A percentile compares a stretch with the other conserved stretches of the same genome.
phyloP scores from a whole-genome alignment of 2,329 filamentous ascomycete species.

The Fusarium scirpi region DNA sequence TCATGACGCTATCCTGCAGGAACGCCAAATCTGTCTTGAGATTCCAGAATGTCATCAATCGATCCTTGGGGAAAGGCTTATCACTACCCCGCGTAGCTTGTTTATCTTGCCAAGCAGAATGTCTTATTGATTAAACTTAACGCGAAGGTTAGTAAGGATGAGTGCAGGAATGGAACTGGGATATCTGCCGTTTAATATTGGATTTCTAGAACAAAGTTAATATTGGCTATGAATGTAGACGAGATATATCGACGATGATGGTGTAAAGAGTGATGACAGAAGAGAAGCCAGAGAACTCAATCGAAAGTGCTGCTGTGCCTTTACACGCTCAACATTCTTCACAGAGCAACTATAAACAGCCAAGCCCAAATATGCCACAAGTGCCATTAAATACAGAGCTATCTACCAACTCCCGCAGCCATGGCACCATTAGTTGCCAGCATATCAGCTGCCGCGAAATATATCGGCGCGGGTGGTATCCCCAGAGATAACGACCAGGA shows the following conservation, averaged over 20 bases:
- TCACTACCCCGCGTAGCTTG: constrained; percentile 8
- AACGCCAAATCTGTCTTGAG: neutral
- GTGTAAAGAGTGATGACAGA: neutral
- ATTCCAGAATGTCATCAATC: constrained; percentile 5
- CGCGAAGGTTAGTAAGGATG: neutral
- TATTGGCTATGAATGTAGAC: no score
- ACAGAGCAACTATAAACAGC: neutral
- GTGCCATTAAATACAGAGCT: neutral
- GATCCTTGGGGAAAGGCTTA: constrained; percentile 3
- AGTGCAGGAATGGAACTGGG: neutral
- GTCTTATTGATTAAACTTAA: neutral
- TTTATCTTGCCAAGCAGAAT: neutral
- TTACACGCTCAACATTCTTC: neutral
- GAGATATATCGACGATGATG: neutral
- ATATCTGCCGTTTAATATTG: neutral
- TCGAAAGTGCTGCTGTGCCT: neutral
- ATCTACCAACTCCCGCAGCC: neutral
- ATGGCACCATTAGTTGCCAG: neutral
- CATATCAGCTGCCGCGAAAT: neutral
- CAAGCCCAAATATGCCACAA: neutral
- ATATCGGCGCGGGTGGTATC: neutral
- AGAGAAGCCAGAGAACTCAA: neutral
- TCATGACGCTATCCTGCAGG: constrained; percentile 38
- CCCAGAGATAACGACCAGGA: neutral
- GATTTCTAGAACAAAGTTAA: neutral